phyloP scores from a whole-genome alignment of 2,329 filamentous ascomycete genomes.

The Alternaria rosae region DNA sequence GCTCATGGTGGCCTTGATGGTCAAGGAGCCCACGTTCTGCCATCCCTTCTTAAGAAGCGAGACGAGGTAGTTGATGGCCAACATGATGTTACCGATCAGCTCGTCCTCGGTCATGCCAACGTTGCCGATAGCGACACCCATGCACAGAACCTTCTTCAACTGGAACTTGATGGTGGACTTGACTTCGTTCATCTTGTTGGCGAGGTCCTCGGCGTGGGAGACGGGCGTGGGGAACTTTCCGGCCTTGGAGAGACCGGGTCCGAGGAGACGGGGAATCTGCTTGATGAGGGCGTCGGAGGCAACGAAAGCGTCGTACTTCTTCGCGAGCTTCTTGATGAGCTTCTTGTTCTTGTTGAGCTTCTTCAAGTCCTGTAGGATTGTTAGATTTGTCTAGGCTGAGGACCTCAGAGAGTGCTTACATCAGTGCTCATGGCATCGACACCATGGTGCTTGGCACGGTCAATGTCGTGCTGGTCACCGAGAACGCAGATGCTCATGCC shows the following conservation, averaged over 20 bases:
- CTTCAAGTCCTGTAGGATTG: conserved; percentile 76
- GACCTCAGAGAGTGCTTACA: conserved; percentile 17
- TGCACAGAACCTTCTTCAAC: conserved; percentile 99
- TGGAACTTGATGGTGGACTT: conserved; percentile 99
- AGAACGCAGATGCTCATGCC: conserved; percentile 68
- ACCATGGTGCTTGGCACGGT: conserved; percentile 99
- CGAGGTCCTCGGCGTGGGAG: conserved; percentile 94
- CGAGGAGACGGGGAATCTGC: conserved; percentile 99
- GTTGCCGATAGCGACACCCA: conserved; percentile 99
- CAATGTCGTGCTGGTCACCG: conserved; percentile 97
- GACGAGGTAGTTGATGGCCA: conserved; percentile 99
- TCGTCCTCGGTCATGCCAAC: conserved; percentile 97
- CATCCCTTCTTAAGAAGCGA: conserved; percentile 99
- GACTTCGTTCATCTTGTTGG: conserved; percentile 96
- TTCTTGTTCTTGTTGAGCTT: conserved; percentile 99
- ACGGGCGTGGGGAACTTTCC: conserved; percentile 99
- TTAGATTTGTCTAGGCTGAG: conserved; percentile 3
- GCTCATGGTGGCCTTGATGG: conserved; percentile 99
- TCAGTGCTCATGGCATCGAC: conserved; percentile 98
- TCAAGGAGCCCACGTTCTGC: conserved; percentile 99
- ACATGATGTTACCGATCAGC: conserved; percentile 98
- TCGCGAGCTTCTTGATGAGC: conserved; percentile 99
- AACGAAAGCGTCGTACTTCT: conserved; percentile 99
- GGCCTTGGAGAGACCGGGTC: conserved; percentile 70
- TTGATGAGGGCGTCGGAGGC: conserved; percentile 98